Evolutionary conservation across 2,329 filamentous ascomycete species (phyloP), one percentile per base, ranked within the genome.

Genomic region (Diaporthe citriasiana): DNA sequence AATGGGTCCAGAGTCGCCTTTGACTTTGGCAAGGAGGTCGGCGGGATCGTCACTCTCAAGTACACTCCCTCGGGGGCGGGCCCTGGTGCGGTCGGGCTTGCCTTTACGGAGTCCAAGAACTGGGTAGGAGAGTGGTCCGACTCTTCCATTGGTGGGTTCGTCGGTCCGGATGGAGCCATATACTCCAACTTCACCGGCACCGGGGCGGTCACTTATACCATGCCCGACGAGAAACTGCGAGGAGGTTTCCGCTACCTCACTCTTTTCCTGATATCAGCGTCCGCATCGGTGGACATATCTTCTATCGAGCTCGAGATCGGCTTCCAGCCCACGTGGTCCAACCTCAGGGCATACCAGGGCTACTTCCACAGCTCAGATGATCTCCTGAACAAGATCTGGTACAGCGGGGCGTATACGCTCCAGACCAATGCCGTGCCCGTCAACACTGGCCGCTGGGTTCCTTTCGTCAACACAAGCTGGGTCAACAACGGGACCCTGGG

Each of bases 1-100:
- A 89, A 90, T 77, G 87, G 86, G 15, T 88, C 87, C 4, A 82
- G 84, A n/a, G 79, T 89, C 2, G 86, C 90, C 1, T 89, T 90
- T 73, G 89, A 91, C 79, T 91, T 91, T 78, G 89, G 89, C 5
- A 82, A 85, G 33, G 88, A 91, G 78, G 88, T 91, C 7, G 89
- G 89, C 50, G 89, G 89, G 7, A 86, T 90, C 72, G 81, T 88
- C 7, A 86, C 84, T 4, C 77, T 91, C n/a, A 80, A 84, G 13
- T 91, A 89, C 77, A 82, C 81, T 4, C 81, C 84, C 6, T 83
- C 82, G 15, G 83, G 83, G 3, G 71, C 60, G 4, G 78, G 79
- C 22, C 77, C 75, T 22, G 84, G 83, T 5, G 78, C 81, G 1
- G 75, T 88, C 8, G 86, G 86, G 0, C 77, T 88, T 10, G 85